Conservation (phyloP, 1,284 basidiomycete genomes). For the Cryptococcus depauperatus region DNA sequence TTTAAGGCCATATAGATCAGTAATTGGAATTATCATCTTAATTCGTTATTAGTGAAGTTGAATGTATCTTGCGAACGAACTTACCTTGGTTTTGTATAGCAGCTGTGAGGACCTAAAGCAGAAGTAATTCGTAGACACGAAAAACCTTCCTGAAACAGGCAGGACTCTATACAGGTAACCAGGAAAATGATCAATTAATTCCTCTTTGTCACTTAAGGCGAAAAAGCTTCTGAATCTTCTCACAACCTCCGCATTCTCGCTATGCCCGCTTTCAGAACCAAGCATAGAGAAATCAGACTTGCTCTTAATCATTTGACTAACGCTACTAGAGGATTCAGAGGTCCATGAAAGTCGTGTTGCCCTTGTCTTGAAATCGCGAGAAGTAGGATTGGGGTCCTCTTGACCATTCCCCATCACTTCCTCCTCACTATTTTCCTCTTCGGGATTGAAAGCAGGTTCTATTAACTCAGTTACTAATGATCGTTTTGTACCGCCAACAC, state of each 20-base stretch:
- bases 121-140: conserved; percentile 76
- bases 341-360: conserved; percentile 17
- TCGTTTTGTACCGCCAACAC: conserved; percentile 3
- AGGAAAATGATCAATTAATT: conserved; percentile 74
- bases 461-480: conserved; percentile 18
- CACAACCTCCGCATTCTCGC: conserved; percentile 29
- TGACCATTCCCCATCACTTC: not conserved
- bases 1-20: conserved; percentile 75
- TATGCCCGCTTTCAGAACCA: conserved; percentile 38
- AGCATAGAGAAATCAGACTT: conserved; percentile 55
- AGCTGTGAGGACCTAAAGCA: conserved; percentile 80
- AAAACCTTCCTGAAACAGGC: conserved; percentile 76
- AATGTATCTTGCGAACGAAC: too few species aligned
- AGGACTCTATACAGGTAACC: conserved; percentile 78
- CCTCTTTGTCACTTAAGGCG: conserved; percentile 77
- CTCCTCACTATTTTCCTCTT: conserved; percentile 11
- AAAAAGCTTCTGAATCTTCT: conserved; percentile 63
- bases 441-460: conserved; percentile 12
- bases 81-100: conserved; percentile 66
- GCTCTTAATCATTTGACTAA: conserved; percentile 16
- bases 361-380: not conserved
- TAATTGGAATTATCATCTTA: conserved; percentile 88
- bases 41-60: conserved; percentile 5
- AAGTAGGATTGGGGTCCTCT: not conserved
- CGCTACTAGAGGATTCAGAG: conserved; percentile 11